phyloP scores from a whole-genome alignment of 345 rosid species.

The Murraya paniculata region DNA sequence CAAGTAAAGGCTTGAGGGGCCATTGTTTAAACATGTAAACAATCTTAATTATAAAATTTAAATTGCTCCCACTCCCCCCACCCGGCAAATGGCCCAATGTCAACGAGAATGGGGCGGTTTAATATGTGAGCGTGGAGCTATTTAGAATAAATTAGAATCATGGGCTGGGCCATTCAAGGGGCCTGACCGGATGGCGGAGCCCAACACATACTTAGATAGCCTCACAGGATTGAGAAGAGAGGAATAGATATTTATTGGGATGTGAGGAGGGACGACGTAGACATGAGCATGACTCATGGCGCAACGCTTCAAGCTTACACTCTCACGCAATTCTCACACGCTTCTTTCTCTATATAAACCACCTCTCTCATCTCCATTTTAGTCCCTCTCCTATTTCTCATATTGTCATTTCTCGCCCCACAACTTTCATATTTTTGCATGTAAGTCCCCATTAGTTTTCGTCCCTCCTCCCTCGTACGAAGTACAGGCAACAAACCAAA shows the following conservation, averaged over 20 bases:
- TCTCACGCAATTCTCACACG: conserved; percentile 73
- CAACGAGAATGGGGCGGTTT: no score
- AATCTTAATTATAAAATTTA: no score
- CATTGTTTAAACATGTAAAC: no score
- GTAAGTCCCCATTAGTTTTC: background rate
- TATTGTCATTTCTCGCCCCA: background rate
- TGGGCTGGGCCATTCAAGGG: background rate
- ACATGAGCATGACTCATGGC: conserved; percentile 63
- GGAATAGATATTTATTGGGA: conserved; percentile 34
- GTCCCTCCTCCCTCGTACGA: no score
- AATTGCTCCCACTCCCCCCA: no score
- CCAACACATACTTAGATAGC: background rate
- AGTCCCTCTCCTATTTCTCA: background rate
- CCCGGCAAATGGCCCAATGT: no score
- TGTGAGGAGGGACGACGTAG: conserved; percentile 37
- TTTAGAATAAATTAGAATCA: no score
- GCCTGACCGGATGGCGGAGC: background rate
- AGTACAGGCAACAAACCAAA: no score
- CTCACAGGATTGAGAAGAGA: background rate
- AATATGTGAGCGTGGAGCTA: no score
- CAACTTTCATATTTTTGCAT: background rate
- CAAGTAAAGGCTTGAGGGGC: no score
- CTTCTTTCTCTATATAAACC: conserved; percentile 31
- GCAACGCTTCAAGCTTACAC: conserved; percentile 34
- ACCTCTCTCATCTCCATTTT: background rate